Percentiles rank a stretch among this genome's conserved stretches.
phyloP scores from a whole-genome alignment of 2,329 filamentous ascomycete genomes.

The Diaporthe destruens region DNA sequence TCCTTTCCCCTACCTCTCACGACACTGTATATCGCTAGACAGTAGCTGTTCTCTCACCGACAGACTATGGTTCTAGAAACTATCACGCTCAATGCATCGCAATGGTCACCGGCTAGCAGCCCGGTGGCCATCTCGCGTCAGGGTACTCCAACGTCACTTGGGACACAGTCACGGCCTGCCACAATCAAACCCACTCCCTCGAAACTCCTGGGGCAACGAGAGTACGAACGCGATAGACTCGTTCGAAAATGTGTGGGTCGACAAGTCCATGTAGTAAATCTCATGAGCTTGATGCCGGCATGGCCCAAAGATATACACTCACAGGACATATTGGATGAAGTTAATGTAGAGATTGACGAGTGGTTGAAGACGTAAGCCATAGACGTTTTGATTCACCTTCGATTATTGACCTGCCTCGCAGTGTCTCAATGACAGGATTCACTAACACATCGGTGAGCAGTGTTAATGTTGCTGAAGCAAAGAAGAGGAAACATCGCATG shows the following conservation, averaged over 20 bases:
- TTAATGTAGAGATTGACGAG: not conserved
- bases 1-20: not conserved
- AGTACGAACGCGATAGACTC: not conserved
- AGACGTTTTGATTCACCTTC: not conserved
- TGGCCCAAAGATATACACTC: not conserved
- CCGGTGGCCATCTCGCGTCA: not conserved
- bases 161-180: not conserved
- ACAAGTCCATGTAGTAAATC: not conserved
- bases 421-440: too few species aligned
- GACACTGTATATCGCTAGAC: not conserved
- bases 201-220: not conserved
- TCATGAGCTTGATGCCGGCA: not conserved
- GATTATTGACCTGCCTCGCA: not conserved
- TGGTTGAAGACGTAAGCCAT: conserved; percentile 17
- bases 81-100: not conserved
- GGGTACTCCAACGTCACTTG: not conserved
- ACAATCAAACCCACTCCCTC: not conserved
- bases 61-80: not conserved
- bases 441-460: not conserved
- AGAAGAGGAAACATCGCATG: not conserved
- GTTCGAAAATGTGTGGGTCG: not conserved
- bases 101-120: conserved; percentile 1
- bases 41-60: too few species aligned
- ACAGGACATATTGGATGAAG: not conserved
- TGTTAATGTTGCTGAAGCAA: not conserved